These are phyloP conservation scores for Funneliformis geosporum DNA, from an alignment of 192 early-diverging fungal species.

Conservation along the genomic window DNA sequence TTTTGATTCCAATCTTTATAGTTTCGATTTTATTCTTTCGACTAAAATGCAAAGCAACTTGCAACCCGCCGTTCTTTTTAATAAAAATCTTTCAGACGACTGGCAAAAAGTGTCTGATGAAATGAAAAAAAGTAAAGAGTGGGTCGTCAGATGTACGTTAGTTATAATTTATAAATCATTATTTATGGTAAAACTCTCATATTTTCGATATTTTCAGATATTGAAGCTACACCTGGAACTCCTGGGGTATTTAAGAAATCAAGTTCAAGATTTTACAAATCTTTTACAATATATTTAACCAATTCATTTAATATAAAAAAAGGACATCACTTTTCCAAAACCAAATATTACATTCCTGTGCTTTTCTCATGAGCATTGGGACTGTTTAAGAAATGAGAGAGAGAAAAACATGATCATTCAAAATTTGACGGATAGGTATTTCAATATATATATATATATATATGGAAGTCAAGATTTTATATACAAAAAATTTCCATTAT, in stretches of 20 bases:
- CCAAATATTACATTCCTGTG: constrained; percentile 29
- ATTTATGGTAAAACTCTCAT: neutral
- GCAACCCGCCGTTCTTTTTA: constrained; percentile 19
- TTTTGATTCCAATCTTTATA: too few species aligned
- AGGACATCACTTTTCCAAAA: constrained; percentile 31
- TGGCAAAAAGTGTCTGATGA: constrained; percentile 8
- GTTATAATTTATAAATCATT: neutral
- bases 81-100: constrained; percentile 8
- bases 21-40: too few species aligned
- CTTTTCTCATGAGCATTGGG: constrained; percentile 2
- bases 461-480: neutral
- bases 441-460: too few species aligned
- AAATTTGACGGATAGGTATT: constrained; percentile 19
- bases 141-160: constrained; percentile 28
- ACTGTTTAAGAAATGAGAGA: neutral
- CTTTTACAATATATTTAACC: neutral
- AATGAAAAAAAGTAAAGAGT: constrained; percentile 24
- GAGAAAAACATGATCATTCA: neutral
- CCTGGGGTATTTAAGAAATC: constrained; percentile 12
- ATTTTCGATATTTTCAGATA: neutral
- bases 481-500: too few species aligned
- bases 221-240: constrained; percentile 21
- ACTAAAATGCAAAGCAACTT: neutral
- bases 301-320: neutral
- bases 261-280: neutral